Percentiles rank a stretch among this genome's conserved stretches.
Evolutionary conservation across 441 rosid genomes (phyloP).

Genomic region (Populus trichocarpa): DNA sequence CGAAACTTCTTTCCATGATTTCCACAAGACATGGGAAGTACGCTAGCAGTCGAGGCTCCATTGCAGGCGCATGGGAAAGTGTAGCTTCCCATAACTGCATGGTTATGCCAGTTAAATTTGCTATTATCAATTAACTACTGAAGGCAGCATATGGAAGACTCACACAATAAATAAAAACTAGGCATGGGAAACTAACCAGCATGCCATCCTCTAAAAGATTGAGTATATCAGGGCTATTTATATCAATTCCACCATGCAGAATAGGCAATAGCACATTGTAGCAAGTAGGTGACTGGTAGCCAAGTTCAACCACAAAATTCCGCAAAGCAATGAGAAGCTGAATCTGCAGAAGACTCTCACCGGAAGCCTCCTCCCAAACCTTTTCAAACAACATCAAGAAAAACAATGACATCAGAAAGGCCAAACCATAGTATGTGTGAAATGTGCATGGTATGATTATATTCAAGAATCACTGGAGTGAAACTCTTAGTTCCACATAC

Average conservation of each 20-base stretch:
- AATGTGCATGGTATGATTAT: neutral
- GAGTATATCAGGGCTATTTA: constrained; percentile 88
- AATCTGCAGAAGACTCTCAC: constrained; percentile 97
- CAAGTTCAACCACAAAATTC: constrained; percentile 88
- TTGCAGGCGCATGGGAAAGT: constrained; percentile 82
- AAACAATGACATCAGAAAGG: neutral
- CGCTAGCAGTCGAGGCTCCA: constrained; percentile 83
- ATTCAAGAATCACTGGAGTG: neutral
- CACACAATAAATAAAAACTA: neutral
- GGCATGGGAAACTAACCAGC: constrained; percentile 55
- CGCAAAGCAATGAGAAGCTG: constrained; percentile 96
- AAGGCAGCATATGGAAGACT: constrained; percentile 9
- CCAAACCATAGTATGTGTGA: neutral
- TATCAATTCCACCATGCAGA: constrained; percentile 81
- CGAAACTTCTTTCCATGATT: constrained; percentile 89
- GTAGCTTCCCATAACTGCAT: constrained; percentile 98
- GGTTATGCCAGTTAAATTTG: constrained; percentile 16
- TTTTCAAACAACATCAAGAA: constrained; percentile 24
- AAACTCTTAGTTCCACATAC: neutral
- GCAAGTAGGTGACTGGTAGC: constrained; percentile 78
- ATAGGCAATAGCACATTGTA: constrained; percentile 78
- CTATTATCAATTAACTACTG: constrained; percentile 16
- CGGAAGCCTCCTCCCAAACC: constrained; percentile 98
- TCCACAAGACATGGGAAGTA: constrained; percentile 80
- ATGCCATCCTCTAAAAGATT: constrained; percentile 95